Evolutionary conservation across 495 filamentous ascomycete species (phyloP).

Genomic region (Thozetella sp.): DNA sequence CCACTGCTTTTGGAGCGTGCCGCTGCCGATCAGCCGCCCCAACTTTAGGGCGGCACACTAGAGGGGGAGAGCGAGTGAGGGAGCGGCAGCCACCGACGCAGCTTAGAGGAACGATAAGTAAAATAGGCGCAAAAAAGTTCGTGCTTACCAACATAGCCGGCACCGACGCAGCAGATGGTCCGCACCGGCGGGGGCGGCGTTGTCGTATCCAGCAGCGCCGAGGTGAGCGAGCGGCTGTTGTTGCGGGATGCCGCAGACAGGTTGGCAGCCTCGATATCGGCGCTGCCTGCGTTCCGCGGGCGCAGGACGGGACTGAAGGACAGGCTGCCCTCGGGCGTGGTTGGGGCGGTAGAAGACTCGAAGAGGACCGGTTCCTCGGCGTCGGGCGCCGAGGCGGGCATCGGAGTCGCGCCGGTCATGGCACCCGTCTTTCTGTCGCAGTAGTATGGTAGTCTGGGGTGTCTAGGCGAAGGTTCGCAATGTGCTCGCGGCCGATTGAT

Average conservation of each 20-base stretch:
- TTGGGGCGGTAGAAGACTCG: constrained; percentile 48
- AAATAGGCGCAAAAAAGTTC: no score
- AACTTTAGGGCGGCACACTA: no score
- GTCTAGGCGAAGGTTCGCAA: background rate
- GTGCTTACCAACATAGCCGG: constrained; percentile 27
- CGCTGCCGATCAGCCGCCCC: background rate
- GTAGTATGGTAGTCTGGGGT: background rate
- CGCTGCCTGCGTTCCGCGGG: constrained; percentile 23
- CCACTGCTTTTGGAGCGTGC: background rate
- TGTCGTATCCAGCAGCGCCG: constrained; percentile 15
- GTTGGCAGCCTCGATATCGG: constrained; percentile 21
- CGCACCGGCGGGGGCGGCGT: constrained; percentile 31
- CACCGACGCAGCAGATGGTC: constrained; percentile 41
- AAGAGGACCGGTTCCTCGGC: constrained; percentile 15
- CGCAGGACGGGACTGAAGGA: constrained; percentile 41
- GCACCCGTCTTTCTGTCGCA: background rate
- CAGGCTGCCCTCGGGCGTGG: constrained; percentile 52
- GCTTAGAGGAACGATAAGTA: no score
- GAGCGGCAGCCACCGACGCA: no score
- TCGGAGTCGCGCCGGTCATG: constrained; percentile 7
- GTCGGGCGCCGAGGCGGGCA: constrained; percentile 11
- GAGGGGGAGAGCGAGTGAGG: no score
- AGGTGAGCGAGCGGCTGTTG: constrained; percentile 13
- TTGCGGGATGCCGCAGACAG: constrained; percentile 9
- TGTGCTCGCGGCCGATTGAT: background rate